Evolutionary conservation across 371 early-diverging fungal species (phyloP), one percentile per base, ranked within the genome.

Genomic region (Capillidium rhysosporum): DNA sequence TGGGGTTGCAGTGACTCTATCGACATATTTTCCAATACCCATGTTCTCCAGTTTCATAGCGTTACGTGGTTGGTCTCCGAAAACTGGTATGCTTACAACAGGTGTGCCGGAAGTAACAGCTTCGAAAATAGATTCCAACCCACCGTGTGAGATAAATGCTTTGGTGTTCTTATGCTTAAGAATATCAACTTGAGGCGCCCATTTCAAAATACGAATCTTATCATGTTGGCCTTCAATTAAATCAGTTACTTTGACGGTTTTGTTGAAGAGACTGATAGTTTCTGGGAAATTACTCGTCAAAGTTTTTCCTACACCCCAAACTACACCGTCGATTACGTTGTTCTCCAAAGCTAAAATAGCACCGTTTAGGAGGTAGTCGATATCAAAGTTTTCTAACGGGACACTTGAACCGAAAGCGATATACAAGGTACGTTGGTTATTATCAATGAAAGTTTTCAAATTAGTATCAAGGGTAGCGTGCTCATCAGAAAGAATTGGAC

Each of bases 21-120:
- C 31, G 29, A 47, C 25, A 47, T 29, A 47, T 25, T n/a, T 16
- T 4, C 48, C 48, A 29, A 18, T 25, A 2, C 48, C 48, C 20
- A 14, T 30, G 20, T 47, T 25, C 4, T 20, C 30, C 5, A 47
- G 5, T 12, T 49, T 49, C 12, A 10, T 9, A 23, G 56, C 56
- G 26, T 56, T 56, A 2, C 40, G 10, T 18, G 49, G 51, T 31
- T 56, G 56, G 40, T 56, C 56, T 12, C 25, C 48, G 40, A 56
- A 38, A 0, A 10, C 26, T 2, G 56, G 49, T n/a, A 56, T 34
- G 18, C 43, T 20, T 21, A 56, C 25, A 12, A 56, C 40, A 18
- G 56, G 56, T 12, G 49, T 49, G 4, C 49, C 49, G 16, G 48
- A 45, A 26, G 23, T 14, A 14, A 56, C 25, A 9, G 23, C 25